A percentile compares a stretch with the other conserved stretches of the same genome.
Evolutionary conservation across 805 yeast species (phyloP).

Genomic region (Priceomyces castillae): DNA sequence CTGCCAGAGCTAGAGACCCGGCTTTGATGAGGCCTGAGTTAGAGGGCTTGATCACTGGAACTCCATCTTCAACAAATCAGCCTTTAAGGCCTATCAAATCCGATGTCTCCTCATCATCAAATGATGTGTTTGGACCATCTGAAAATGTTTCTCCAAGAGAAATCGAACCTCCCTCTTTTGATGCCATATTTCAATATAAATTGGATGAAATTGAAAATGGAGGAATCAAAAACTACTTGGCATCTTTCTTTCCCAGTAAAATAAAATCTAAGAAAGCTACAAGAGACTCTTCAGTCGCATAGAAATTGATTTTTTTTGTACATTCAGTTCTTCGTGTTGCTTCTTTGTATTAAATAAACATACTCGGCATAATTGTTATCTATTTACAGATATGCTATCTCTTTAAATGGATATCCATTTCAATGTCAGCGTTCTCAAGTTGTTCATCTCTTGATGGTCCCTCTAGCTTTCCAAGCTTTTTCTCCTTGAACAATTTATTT

Average conservation of each 20-base stretch:
- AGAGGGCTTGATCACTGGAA: conserved; percentile 31
- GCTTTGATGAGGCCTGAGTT: conserved; percentile 28
- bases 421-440: conserved; percentile 14
- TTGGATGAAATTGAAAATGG: conserved; percentile 13
- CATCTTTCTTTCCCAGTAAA: conserved; percentile 1
- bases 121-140: conserved; percentile 16
- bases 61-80: conserved; percentile 16
- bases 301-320: not conserved
- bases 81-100: conserved; percentile 21
- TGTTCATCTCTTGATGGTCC: conserved; percentile 1
- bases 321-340: not conserved
- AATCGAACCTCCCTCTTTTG: conserved; percentile 35
- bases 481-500: conserved; percentile 46
- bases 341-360: not conserved
- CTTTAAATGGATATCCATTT: conserved; percentile 25
- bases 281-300: conserved; percentile 4
- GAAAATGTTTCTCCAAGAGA: conserved; percentile 27
- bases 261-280: not conserved
- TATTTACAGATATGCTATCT: conserved; percentile 6
- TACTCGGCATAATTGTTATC: not conserved
- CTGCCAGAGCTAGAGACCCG: conserved; percentile 43
- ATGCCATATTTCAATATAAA: conserved; percentile 26
- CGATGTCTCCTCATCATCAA: conserved; percentile 18
- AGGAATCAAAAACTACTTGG: not conserved
- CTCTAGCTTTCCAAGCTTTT: conserved; percentile 14